Evolutionary conservation across 176 grass and related monocot species (phyloP), one percentile per base, ranked within the genome.

Genomic region (Oryza meyeriana): DNA sequence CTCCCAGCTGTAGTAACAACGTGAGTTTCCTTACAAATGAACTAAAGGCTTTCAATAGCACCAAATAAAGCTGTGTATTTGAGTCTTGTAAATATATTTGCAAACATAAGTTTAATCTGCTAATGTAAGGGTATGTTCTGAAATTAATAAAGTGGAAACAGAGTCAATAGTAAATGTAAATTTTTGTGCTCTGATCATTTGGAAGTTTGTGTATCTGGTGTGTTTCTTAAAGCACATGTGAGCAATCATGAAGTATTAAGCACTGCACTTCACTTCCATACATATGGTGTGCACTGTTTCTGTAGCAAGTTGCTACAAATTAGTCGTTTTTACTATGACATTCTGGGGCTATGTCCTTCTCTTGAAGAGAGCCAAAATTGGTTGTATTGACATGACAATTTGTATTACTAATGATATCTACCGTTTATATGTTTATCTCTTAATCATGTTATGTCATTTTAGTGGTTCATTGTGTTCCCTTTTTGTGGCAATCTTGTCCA

Each of bases 1-100:
- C 92, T 98, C 83, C 95, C 95, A 78, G 95, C 95, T 84, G 95
- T 98, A 44, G 95, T 98, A 65, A 98, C 95, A 81, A 98, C 95
- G 95, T 98, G 83, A 87, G 92, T 81, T 67, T 47, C 75, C 52
- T 72, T 78, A n/a, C 50, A 79, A 74, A 88, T n/a, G 76, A 61
- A 81, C 52, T 87, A 41, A 67, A 35, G 20, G 40, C 76, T 83
- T 73, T 5, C 40, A 38, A 26, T 62, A 29, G 47, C 68, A 40
- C 11, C 71, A 59, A 68, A 66, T 68, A 39, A 75, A 81, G 16
- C 18, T 17, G n/a, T 35, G 30, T 17, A 63, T 74, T 12, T 13
- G 39, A 50, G 72, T 34, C n/a, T n/a, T n/a, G 12, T 31, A 52
- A 4, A 39, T 67, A 76, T 76, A 66, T 38, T 12, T 55, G 14